A percentile compares a stretch with the other conserved stretches of the same genome.
Evolutionary conservation across 2,329 filamentous ascomycete species (phyloP).

Genomic region (Aureobasidium musti): DNA sequence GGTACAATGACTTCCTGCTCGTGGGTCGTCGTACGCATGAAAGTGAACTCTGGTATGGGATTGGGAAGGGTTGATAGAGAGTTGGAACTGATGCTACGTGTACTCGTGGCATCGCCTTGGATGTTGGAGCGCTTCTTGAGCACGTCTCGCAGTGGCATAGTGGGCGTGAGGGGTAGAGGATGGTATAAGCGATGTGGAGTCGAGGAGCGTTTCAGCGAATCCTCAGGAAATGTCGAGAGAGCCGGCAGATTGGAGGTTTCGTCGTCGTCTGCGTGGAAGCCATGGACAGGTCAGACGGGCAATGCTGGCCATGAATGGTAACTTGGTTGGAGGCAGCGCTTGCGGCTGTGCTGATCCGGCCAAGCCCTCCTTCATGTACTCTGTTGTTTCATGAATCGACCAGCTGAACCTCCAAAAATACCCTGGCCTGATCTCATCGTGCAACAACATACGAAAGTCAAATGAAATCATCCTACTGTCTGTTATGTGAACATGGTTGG

Average conservation of each 20-base stretch:
- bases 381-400: conserved; percentile 9
- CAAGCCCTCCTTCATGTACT: conserved; percentile 11
- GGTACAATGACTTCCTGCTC: conserved; percentile 77
- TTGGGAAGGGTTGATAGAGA: conserved; percentile 1
- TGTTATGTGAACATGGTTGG: neutral
- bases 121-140: conserved; percentile 34
- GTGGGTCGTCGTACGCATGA: conserved; percentile 80
- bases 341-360: conserved; percentile 26
- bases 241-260: conserved; percentile 1
- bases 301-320: conserved; percentile 11
- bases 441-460: neutral
- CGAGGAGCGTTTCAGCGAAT: conserved; percentile 1
- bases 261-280: conserved; percentile 2
- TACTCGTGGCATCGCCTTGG: conserved; percentile 13
- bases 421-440: neutral
- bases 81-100: conserved; percentile 8
- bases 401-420: neutral
- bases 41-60: conserved; percentile 67
- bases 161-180: neutral
- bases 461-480: too few relatives aligned
- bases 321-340: conserved; percentile 16
- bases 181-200: neutral
- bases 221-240: conserved; percentile 14
- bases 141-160: conserved; percentile 34
- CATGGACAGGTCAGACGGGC: conserved; percentile 14